Evolutionary conservation across 495 filamentous ascomycete genomes (phyloP).

Genomic region (Durotheca rogersii): DNA sequence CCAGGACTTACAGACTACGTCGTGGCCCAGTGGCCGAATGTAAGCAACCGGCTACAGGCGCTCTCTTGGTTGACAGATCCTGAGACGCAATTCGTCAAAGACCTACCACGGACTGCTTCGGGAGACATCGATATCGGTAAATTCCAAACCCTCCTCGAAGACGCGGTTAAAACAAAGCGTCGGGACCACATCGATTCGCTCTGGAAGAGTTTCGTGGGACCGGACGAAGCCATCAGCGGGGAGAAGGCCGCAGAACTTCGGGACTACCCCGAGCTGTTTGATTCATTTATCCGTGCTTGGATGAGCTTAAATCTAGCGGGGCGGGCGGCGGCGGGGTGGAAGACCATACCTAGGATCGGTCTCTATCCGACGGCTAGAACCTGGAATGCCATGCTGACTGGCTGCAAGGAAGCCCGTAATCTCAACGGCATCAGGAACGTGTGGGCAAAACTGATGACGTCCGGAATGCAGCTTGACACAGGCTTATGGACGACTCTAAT

Average conservation of each 20-base stretch:
- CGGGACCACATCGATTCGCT: slow-evolving; percentile 26
- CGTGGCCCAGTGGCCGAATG: slow-evolving; percentile 26
- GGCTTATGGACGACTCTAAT: slow-evolving; percentile 63
- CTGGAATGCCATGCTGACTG: slow-evolving; percentile 65
- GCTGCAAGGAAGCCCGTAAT: slow-evolving; percentile 53
- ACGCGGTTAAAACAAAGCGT: no score
- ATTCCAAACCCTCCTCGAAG: no score
- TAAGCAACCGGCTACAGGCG: slow-evolving; percentile 14
- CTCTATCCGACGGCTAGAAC: slow-evolving; percentile 55
- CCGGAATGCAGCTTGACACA: slow-evolving; percentile 56
- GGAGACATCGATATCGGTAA: slow-evolving; percentile 2
- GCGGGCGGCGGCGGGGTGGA: slow-evolving; percentile 59
- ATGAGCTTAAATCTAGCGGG: slow-evolving; percentile 50
- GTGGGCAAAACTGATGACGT: slow-evolving; percentile 57
- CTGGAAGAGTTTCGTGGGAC: slow-evolving; percentile 39
- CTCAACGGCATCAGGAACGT: slow-evolving; percentile 52
- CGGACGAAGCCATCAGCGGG: slow-evolving; percentile 11
- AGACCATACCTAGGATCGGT: slow-evolving; percentile 53
- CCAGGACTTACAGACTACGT: slow-evolving; percentile 22
- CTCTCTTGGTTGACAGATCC: neutral
- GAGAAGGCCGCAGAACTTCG: slow-evolving; percentile 27
- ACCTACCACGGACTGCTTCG: neutral
- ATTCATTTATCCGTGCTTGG: slow-evolving; percentile 55
- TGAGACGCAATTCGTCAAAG: slow-evolving; percentile 4
- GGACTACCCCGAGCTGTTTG: slow-evolving; percentile 45